These are phyloP conservation scores for Nannizzia gypsea DNA, from an alignment of 2,329 filamentous ascomycete species.

Conservation along the genomic window DNA sequence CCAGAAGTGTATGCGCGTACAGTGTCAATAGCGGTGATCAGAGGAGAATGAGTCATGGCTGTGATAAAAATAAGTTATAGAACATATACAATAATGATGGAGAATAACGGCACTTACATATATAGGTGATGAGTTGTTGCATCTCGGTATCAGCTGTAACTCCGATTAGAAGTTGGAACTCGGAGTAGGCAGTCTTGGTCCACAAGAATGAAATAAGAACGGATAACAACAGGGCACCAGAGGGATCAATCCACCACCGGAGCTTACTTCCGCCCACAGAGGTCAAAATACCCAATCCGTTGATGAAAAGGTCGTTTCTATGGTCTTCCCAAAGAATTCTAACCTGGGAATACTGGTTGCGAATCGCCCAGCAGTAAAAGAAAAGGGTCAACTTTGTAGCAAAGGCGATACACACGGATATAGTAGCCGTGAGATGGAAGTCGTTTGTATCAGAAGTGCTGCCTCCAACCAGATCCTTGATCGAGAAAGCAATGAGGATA, in stretches of 20 bases:
- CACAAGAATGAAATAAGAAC: conserved; percentile 67
- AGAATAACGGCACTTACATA: conserved; percentile 41
- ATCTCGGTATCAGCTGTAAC: conserved; percentile 74
- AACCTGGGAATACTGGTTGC: conserved; percentile 84
- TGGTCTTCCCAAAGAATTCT: conserved; percentile 94
- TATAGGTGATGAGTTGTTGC: conserved; percentile 91
- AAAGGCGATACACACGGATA: conserved; percentile 77
- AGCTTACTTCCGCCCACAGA: conserved; percentile 84
- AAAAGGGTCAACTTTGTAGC: conserved; percentile 72
- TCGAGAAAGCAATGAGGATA: conserved; percentile 82
- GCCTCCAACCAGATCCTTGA: conserved; percentile 51
- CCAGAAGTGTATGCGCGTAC: conserved; percentile 89
- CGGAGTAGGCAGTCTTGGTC: conserved; percentile 71
- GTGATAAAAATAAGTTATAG: neutral
- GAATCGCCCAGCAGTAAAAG: conserved; percentile 81
- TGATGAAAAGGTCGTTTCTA: conserved; percentile 93
- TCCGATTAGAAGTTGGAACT: conserved; percentile 86
- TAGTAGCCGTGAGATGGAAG: conserved; percentile 72
- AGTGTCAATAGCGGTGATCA: conserved; percentile 80
- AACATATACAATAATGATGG: neutral
- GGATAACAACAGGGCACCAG: conserved; percentile 77
- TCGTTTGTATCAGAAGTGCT: conserved; percentile 42
- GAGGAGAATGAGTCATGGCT: conserved; percentile 73
- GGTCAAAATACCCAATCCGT: conserved; percentile 82
- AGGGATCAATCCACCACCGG: conserved; percentile 87